Evolutionary conservation across 306 rosid species (phyloP).

Genomic region (Macrotyloma uniflorum): DNA sequence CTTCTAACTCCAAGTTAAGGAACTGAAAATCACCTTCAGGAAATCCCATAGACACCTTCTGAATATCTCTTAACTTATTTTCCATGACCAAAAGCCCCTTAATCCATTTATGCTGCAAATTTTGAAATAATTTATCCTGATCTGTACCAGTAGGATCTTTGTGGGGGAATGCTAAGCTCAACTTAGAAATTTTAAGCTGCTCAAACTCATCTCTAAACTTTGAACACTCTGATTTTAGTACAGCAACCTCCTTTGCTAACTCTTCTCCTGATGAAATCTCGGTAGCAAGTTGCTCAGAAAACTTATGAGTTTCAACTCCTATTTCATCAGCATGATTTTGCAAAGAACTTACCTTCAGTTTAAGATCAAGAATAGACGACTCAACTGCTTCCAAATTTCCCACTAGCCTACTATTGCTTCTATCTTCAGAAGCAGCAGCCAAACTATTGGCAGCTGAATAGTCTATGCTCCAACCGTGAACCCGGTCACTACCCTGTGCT

Average conservation of each 20-base stretch:
- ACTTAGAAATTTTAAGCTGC: conserved; percentile 54
- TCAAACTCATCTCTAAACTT: conserved; percentile 78
- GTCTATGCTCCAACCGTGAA: conserved; percentile 76
- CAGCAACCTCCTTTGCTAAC: conserved; percentile 70
- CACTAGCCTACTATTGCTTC: conserved; percentile 59
- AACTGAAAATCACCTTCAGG: conserved; percentile 71
- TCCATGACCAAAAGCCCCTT: conserved; percentile 76
- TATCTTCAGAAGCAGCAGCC: conserved; percentile 71
- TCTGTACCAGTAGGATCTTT: conserved; percentile 53
- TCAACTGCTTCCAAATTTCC: conserved; percentile 78
- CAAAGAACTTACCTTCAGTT: conserved; percentile 68
- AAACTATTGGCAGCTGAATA: conserved; percentile 61
- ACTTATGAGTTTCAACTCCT: conserved; percentile 64
- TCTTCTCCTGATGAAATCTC: conserved; percentile 85
- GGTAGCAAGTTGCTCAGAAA: conserved; percentile 70
- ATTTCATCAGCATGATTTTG: conserved; percentile 78
- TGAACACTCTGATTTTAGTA: conserved; percentile 75
- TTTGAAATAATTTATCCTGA: conserved; percentile 51
- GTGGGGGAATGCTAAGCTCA: conserved; percentile 47
- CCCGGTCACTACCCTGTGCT: conserved; percentile 66
- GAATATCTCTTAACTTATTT: conserved; percentile 77
- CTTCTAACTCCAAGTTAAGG: conserved; percentile 66
- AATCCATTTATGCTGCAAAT: conserved; percentile 61
- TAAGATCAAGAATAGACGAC: conserved; percentile 75
- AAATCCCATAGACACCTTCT: conserved; percentile 65